Evolutionary conservation across 805 yeast genomes (phyloP), one percentile per base, ranked within the genome.

Genomic region (Sugiyamaella americana): DNA sequence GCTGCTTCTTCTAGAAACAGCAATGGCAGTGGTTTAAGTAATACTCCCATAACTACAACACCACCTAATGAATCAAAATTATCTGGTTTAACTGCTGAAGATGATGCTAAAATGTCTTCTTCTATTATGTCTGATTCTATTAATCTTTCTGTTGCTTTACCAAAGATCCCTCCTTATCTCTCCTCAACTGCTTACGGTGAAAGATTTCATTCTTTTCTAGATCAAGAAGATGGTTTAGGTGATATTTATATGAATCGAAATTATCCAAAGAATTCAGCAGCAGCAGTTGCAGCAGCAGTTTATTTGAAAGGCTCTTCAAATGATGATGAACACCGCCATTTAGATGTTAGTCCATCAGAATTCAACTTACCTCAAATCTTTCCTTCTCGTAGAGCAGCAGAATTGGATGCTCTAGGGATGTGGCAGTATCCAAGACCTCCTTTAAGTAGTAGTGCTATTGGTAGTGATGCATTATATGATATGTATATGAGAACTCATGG

Each of bases 361-460:
- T 46, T 44, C 30, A 44, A 51, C 26, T 47, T 55, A 29, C 59
- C 59, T 17, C 56, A 54, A 43, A 52, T 55, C n/a, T 55, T 44
- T 49, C 54, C 58, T 13, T 49, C 56, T 22, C 54, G 59, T 19
- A 20, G 46, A n/a, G 56, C 58, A 6, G 58, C 56, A 3, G 51
- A 53, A 24, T 43, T 51, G 22, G 55, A 54, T 36, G 54, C 57
- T 3, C 16, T 41, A 43, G 47, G 49, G n/a, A 38, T 38, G 26
- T 20, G 26, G n/a, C 23, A 38, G 29, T 21, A 38, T 38, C 29
- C 29, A 24, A 6, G 41, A 5, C 8, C 29, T 10, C 20, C 41
- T 11, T 19, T 38, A 23, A 5, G 11, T 5, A 11, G 10, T 5
- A 5, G 11, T 8, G 32, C 32, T 26, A 26, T 26, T 8, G n/a